phyloP scores from a whole-genome alignment of 2,329 filamentous ascomycete species.

The Zarea fungicola region DNA sequence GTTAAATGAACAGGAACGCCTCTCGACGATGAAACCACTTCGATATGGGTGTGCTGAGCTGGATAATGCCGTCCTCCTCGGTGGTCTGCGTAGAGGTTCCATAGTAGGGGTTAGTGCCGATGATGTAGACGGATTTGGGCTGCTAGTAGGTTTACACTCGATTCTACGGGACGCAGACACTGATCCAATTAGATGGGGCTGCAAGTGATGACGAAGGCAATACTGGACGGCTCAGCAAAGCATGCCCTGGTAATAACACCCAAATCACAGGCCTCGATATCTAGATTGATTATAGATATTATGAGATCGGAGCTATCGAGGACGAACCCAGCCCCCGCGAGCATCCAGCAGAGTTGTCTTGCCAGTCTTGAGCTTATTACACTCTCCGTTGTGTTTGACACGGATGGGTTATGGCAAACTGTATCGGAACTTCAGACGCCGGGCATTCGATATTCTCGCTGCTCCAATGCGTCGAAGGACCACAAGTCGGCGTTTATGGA shows the following conservation, averaged over 20 bases:
- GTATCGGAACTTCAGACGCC: slow-evolving; percentile 42
- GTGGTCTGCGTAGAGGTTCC: slow-evolving; percentile 44
- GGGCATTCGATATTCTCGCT: no score
- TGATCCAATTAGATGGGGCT: slow-evolving; percentile 37
- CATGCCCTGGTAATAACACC: slow-evolving; percentile 45
- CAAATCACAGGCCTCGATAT: slow-evolving; percentile 28
- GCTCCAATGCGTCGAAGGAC: not conserved
- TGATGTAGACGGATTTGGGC: slow-evolving; percentile 41
- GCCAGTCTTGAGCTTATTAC: slow-evolving; percentile 44
- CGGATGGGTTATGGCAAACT: slow-evolving; percentile 54
- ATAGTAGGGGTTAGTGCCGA: slow-evolving; percentile 52
- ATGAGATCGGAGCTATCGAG: not conserved
- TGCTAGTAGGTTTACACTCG: slow-evolving; percentile 34
- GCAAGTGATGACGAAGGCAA: slow-evolving; percentile 39
- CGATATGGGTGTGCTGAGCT: slow-evolving; percentile 43
- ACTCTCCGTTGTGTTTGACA: slow-evolving; percentile 53
- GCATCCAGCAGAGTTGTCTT: slow-evolving; percentile 19
- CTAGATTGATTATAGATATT: not conserved
- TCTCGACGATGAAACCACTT: slow-evolving; percentile 26
- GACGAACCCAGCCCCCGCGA: not conserved
- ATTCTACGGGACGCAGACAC: not conserved
- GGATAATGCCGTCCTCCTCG: slow-evolving; percentile 41
- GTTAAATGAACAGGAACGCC: slow-evolving; percentile 27
- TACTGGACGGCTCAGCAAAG: slow-evolving; percentile 25
- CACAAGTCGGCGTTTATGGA: not conserved